Conservation (phyloP, 441 rosid species). For the Euphorbia celastroides region DNA sequence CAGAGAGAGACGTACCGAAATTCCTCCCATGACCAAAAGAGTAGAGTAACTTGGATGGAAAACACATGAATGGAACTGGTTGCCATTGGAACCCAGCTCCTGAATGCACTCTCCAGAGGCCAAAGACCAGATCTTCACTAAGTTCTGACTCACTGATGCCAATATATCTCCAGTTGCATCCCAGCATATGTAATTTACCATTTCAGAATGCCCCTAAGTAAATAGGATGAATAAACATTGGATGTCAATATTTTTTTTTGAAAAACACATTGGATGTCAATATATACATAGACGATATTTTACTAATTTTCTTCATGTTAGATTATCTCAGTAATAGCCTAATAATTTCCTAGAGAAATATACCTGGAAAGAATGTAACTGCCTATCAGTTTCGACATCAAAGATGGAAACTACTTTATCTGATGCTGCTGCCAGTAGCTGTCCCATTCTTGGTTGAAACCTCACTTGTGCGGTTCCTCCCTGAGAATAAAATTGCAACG, state of each 20-base stretch:
- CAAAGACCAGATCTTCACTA: conserved; percentile 61
- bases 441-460: conserved; percentile 62
- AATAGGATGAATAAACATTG: background rate
- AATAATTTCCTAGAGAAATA: background rate
- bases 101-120: conserved; percentile 49
- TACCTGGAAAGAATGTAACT: conserved; percentile 45
- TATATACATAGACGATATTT: no score
- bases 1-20: conserved; percentile 31
- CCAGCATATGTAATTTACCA: conserved; percentile 63
- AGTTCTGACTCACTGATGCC: conserved; percentile 60
- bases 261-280: no score
- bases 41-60: conserved; percentile 56
- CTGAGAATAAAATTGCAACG: conserved; percentile 24
- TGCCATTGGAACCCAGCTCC: conserved; percentile 44
- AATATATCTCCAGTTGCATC: conserved; percentile 51
- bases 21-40: conserved; percentile 59
- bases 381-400: conserved; percentile 52
- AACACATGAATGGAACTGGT: conserved; percentile 60
- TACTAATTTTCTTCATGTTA: background rate
- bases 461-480: conserved; percentile 64
- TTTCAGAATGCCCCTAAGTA: conserved; percentile 54
- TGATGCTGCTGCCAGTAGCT: conserved; percentile 54
- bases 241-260: background rate
- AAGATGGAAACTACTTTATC: conserved; percentile 53
- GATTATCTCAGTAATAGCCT: background rate